phyloP scores from a whole-genome alignment of 371 early-diverging fungal genomes.

The Mycotypha africana region DNA sequence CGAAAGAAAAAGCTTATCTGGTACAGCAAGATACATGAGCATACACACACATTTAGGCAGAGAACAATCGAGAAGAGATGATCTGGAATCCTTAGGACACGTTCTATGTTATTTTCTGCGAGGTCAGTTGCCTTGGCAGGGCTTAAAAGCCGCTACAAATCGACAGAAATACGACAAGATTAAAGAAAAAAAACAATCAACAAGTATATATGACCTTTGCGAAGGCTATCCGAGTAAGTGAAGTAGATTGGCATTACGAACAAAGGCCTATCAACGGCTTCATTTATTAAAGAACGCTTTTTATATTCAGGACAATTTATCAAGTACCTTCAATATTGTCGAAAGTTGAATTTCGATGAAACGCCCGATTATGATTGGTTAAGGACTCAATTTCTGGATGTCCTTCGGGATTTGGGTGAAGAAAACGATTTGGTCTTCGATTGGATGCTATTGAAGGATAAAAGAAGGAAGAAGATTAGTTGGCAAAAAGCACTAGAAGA shows the following conservation, averaged over 20 bases:
- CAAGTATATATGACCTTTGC: constrained; percentile 65
- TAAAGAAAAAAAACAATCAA: constrained; percentile 81
- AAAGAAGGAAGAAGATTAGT: too few species aligned
- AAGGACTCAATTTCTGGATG: constrained; percentile 74
- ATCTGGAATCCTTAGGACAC: constrained; percentile 90
- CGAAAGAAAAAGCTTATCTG: constrained; percentile 78
- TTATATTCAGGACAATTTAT: constrained; percentile 60
- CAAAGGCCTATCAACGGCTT: not conserved
- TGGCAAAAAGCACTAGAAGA: constrained; percentile 21
- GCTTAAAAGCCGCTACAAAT: constrained; percentile 83
- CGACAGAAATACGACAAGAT: constrained; percentile 92
- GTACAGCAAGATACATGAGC: constrained; percentile 92
- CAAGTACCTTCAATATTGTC: constrained; percentile 78
- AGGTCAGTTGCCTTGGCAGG: constrained; percentile 94
- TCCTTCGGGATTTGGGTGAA: constrained; percentile 60
- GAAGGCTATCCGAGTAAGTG: constrained; percentile 67
- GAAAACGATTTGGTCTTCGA: constrained; percentile 82
- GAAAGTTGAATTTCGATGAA: constrained; percentile 53
- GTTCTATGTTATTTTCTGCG: constrained; percentile 90
- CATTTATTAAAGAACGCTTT: not conserved
- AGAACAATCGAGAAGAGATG: constrained; percentile 93
- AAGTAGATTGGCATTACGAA: too few species aligned
- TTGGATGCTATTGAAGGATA: constrained; percentile 71
- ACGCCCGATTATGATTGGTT: constrained; percentile 65
- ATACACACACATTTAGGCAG: constrained; percentile 85